Evolutionary conservation across 257 asterid species (phyloP).

Genomic region (Phtheirospermum japonicum): DNA sequence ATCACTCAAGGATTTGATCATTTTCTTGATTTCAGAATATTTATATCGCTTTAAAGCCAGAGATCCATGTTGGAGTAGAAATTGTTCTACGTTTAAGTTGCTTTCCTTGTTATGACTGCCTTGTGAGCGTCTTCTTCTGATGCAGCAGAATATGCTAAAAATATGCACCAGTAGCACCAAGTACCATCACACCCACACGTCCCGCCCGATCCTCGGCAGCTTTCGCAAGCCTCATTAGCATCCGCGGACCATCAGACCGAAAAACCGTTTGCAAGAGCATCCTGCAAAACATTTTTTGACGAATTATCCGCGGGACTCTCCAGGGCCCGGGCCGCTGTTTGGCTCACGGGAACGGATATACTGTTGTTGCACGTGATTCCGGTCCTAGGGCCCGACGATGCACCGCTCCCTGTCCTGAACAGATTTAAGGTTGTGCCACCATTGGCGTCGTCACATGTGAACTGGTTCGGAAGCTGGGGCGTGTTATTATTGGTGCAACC

Average conservation of each 20-base stretch:
- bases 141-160: neutral
- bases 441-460: neutral
- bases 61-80: neutral
- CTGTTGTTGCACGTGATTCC: neutral
- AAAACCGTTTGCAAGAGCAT: neutral
- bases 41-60: neutral
- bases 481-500: neutral
- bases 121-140: neutral
- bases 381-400: neutral
- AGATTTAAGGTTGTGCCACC: neutral
- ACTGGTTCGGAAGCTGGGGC: neutral
- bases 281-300: neutral
- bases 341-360: slow-evolving; percentile 4
- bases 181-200: no score
- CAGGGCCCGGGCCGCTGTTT: neutral
- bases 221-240: neutral
- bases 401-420: neutral
- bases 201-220: no score
- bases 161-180: neutral
- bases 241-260: neutral
- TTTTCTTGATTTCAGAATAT: slow-evolving; percentile 1
- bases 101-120: neutral
- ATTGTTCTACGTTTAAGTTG: neutral
- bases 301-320: neutral
- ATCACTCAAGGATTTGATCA: neutral